Percentiles rank a stretch among this genome's conserved stretches.
These are phyloP conservation scores for Hansfordia pulvinata DNA, from an alignment of 2,329 filamentous ascomycete species.

Conservation along the genomic window DNA sequence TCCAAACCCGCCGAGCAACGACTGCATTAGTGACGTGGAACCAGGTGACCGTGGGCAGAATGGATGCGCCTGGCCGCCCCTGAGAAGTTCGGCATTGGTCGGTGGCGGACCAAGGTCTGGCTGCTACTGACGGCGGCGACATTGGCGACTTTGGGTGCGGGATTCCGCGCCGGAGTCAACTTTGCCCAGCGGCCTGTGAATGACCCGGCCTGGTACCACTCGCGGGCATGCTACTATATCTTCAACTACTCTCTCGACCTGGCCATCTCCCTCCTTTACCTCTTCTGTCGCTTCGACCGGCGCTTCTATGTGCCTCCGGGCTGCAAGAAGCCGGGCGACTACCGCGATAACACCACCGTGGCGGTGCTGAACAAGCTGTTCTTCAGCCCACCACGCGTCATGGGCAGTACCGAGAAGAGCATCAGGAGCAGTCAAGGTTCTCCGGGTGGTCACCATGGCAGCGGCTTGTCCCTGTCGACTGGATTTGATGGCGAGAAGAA, in stretches of 20 bases:
- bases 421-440: no score
- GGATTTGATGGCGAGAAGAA: no score
- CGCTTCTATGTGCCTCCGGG: conserved; percentile 17
- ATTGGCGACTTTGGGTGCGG: conserved; percentile 41
- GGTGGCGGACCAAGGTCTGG: conserved; percentile 35
- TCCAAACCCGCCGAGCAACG: no score
- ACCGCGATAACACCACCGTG: no score
- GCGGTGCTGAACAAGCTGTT: no score
- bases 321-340: conserved; percentile 12
- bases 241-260: conserved; percentile 48
- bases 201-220: conserved; percentile 41
- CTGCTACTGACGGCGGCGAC: conserved; percentile 34
- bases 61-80: no score
- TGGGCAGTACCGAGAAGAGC: no score
- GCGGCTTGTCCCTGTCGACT: no score
- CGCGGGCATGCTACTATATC: conserved; percentile 47
- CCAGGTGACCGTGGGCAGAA: no score
- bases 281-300: conserved; percentile 14
- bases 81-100: conserved; percentile 43
- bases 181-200: conserved; percentile 27
- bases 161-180: conserved; percentile 38
- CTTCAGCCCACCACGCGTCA: no score
- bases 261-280: conserved; percentile 13
- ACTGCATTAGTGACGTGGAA: no score
- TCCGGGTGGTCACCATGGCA: no score